Base-by-base conservation (phyloP, 2,329 filamentous ascomycete genomes). In the Gaeumannomyces sp. region DNA sequence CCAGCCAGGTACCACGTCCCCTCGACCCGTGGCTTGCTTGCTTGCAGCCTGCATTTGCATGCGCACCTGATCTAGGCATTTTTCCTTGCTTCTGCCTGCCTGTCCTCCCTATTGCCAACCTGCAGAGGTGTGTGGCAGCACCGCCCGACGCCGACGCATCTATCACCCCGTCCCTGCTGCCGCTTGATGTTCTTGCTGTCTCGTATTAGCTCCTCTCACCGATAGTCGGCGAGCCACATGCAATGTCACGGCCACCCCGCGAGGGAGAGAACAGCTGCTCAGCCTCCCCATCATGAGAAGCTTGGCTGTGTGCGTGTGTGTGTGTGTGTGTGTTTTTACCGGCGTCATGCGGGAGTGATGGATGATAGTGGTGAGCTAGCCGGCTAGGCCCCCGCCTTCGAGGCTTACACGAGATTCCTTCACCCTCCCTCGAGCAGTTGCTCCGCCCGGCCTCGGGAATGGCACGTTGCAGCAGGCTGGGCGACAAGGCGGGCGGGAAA, bases 361-460 rank as follows among this genome's bases (percentile, higher is more conserved):
- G 38, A 22, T 25, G 22, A 22, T 8, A 22, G 22, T 53, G 45
- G 45, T 53, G 45, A 11, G 45, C 45, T 53, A 25, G 45, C 45
- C 14, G 22, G 45, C 45, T 25, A 45, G 16, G 8, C 45, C n/a
- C 19, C 45, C 45, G 19, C 45, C 45, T 7, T 53, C 22, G 45
- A 53, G 45, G 45, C 45, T 53, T 53, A 53, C 45, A 53, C 45
- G 45, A 53, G 45, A 53, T 53, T 53, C 45, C 45, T 25, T 53
- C 45, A n/a, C 45, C 45, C 22, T 53, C 45, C 45, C 45, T 53
- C 38, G 38, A 50, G 5, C 5, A 6, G 19, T 25, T 53, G 45
- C 45, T 53, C 22, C 22, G 45, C 45, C 22, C 19, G 19, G 7
- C 22, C 45, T 25, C 45, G 19, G 38, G 38, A 22, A 53, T 53